Conservation (phyloP, 768 basidiomycete genomes). For the Mycena filopes region DNA sequence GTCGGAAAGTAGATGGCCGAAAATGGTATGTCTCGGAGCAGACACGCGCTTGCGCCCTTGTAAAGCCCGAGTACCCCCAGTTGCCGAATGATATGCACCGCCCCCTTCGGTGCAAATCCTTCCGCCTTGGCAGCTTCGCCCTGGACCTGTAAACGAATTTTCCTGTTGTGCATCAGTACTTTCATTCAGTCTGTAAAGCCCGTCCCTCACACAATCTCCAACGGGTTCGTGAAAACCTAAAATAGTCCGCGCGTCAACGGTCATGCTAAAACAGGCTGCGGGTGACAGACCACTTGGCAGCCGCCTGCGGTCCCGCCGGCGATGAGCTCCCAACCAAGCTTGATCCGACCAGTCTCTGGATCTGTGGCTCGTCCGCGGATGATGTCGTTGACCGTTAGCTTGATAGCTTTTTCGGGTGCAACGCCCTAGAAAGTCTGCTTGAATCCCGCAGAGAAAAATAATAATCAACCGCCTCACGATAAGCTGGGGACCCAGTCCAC, state of each 20-base stretch:
- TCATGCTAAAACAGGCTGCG: slow-evolving; percentile 11
- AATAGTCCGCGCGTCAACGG: slow-evolving; percentile 27
- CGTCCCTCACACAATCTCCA: slow-evolving; percentile 91
- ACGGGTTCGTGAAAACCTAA: slow-evolving; percentile 95
- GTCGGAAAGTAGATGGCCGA: slow-evolving; percentile 93
- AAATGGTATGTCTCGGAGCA: slow-evolving; percentile 96
- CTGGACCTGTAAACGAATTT: slow-evolving; percentile 95
- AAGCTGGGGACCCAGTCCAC: slow-evolving; percentile 94
- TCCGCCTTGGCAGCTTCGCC: slow-evolving; percentile 93
- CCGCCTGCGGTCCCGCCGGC: slow-evolving; percentile 96
- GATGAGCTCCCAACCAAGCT: slow-evolving; percentile 87
- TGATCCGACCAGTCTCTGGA: slow-evolving; percentile 95
- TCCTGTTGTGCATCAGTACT: slow-evolving; percentile 55
- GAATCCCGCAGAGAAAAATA: slow-evolving; percentile 2
- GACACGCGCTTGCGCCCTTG: slow-evolving; percentile 91
- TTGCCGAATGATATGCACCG: slow-evolving; percentile 92
- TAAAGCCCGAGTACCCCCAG: slow-evolving; percentile 94
- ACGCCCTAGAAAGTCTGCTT: slow-evolving; percentile 71
- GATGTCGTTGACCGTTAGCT: slow-evolving; percentile 95
- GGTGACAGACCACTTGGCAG: slow-evolving; percentile 90
- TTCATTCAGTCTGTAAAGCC: not conserved
- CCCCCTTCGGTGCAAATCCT: slow-evolving; percentile 84
- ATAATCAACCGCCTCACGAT: slow-evolving; percentile 61
- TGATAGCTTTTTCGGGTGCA: slow-evolving; percentile 97
- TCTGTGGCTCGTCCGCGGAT: slow-evolving; percentile 87